Conservation (phyloP, 495 filamentous ascomycete species). For the Xylona heveae region DNA sequence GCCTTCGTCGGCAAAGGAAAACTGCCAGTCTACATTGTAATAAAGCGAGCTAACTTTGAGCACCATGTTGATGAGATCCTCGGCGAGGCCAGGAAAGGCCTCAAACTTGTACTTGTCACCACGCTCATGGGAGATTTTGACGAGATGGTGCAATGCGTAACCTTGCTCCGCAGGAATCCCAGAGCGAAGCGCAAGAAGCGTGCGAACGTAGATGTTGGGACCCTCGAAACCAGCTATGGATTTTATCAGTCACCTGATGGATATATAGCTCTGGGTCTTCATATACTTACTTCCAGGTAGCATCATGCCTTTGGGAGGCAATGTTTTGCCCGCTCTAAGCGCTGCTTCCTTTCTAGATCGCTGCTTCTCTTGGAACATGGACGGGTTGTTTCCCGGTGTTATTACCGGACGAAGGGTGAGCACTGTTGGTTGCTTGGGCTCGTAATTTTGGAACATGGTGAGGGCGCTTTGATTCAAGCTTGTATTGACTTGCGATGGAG, state of each 20-base stretch:
- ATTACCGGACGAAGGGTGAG: constrained; percentile 44
- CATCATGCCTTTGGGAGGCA: constrained; percentile 23
- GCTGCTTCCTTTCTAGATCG: constrained; percentile 13
- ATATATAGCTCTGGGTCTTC: neutral
- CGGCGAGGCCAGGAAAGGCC: constrained; percentile 70
- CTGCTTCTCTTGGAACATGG: constrained; percentile 30
- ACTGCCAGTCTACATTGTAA: constrained; percentile 62
- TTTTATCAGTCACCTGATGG: constrained; percentile 1
- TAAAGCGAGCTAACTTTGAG: constrained; percentile 52
- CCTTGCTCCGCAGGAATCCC: constrained; percentile 62
- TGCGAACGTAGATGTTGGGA: constrained; percentile 76
- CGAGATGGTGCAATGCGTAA: constrained; percentile 76
- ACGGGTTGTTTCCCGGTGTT: constrained; percentile 46
- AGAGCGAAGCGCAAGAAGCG: constrained; percentile 55
- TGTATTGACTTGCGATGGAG: constrained; percentile 8
- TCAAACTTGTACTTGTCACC: constrained; percentile 94
- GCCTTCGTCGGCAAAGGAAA: constrained; percentile 41
- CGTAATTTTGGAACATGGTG: constrained; percentile 36
- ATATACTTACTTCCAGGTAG: constrained; percentile 26
- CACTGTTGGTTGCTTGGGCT: constrained; percentile 30
- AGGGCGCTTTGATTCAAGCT: constrained; percentile 12
- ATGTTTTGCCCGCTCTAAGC: constrained; percentile 6
- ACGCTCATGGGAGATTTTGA: constrained; percentile 84
- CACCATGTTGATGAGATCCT: constrained; percentile 68
- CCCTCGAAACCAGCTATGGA: constrained; percentile 36